Percentiles rank a stretch among this genome's conserved stretches.
These are phyloP conservation scores for Ormosia emarginata DNA, from an alignment of 306 rosid genomes.

Conservation along the genomic window DNA sequence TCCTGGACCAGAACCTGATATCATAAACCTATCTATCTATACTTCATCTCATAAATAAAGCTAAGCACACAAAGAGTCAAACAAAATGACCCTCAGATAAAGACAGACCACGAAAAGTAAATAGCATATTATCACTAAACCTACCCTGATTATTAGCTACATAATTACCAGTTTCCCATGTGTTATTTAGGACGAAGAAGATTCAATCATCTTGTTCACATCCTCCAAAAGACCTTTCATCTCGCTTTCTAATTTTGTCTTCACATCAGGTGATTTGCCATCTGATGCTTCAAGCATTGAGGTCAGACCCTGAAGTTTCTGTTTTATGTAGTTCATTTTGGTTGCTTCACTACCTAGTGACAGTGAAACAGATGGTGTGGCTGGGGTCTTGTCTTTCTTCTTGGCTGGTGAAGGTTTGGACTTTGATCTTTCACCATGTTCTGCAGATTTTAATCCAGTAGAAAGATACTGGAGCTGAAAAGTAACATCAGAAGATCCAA, in stretches of 20 bases:
- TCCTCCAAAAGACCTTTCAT: conserved; percentile 57
- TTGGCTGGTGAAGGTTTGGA: conserved; percentile 20
- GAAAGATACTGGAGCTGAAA: conserved; percentile 39
- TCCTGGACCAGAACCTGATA: conserved; percentile 1
- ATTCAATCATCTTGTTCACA: conserved; percentile 55
- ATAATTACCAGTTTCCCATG: background rate
- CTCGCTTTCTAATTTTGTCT: conserved; percentile 43
- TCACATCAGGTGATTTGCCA: conserved; percentile 32
- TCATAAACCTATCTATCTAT: background rate
- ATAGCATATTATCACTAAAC: conserved; percentile 23
- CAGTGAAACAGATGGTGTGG: conserved; percentile 19
- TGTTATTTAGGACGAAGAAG: conserved; percentile 34
- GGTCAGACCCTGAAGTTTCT: conserved; percentile 51
- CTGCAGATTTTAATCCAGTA: conserved; percentile 38
- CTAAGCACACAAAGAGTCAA: conserved; percentile 1
- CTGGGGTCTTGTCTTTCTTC: conserved; percentile 21
- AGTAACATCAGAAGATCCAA: conserved; percentile 39
- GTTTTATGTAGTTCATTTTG: conserved; percentile 40
- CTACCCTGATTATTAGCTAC: conserved; percentile 34
- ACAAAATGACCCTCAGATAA: background rate
- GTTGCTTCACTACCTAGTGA: conserved; percentile 30
- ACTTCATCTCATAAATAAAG: conserved; percentile 8
- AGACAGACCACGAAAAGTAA: conserved; percentile 8
- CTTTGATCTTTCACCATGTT: conserved; percentile 33
- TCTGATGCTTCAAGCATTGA: conserved; percentile 49